phyloP scores from a whole-genome alignment of 2,329 filamentous ascomycete genomes.

The Pyrenophora teres region DNA sequence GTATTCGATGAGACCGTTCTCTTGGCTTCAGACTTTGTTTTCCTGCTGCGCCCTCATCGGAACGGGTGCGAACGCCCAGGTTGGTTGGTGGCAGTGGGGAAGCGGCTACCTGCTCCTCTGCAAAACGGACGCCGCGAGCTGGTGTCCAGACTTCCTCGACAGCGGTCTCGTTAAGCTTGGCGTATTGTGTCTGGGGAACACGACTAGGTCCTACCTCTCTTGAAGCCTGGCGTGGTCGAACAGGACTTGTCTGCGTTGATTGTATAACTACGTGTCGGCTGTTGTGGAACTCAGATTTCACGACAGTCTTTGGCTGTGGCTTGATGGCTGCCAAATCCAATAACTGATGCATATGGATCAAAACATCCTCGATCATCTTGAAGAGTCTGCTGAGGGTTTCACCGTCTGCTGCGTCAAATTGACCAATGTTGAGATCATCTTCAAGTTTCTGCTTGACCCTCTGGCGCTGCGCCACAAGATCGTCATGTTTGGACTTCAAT shows the following conservation, averaged over 20 bases:
- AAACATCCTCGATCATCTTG: slow-evolving; percentile 34
- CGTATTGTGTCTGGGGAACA: slow-evolving; percentile 42
- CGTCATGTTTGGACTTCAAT: slow-evolving; percentile 26
- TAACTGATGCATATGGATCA: slow-evolving; percentile 35
- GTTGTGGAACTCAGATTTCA: slow-evolving; percentile 15
- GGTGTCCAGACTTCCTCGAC: slow-evolving; percentile 36
- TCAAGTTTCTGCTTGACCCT: slow-evolving; percentile 37
- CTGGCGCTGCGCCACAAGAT: slow-evolving; percentile 24
- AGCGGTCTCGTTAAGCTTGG: slow-evolving; percentile 39
- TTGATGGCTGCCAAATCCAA: slow-evolving; percentile 35
- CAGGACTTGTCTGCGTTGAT: slow-evolving; percentile 39
- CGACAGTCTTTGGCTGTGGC: slow-evolving; percentile 14
- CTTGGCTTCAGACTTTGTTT: slow-evolving; percentile 5
- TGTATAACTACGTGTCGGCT: slow-evolving; percentile 31
- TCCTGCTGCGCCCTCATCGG: neutral
- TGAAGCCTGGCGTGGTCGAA: slow-evolving; percentile 14
- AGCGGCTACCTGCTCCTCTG: slow-evolving; percentile 19
- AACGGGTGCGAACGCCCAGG: slow-evolving; percentile 3
- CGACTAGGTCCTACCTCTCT: slow-evolving; percentile 17
- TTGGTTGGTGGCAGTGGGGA: slow-evolving; percentile 21
- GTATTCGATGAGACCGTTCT: slow-evolving; percentile 25
- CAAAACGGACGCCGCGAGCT: slow-evolving; percentile 32
- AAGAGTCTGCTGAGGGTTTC: slow-evolving; percentile 31
- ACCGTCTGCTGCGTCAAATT: slow-evolving; percentile 33
- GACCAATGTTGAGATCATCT: slow-evolving; percentile 34